Conservation (phyloP, 2,329 filamentous ascomycete genomes). For the Ilyonectria mors-panacis region DNA sequence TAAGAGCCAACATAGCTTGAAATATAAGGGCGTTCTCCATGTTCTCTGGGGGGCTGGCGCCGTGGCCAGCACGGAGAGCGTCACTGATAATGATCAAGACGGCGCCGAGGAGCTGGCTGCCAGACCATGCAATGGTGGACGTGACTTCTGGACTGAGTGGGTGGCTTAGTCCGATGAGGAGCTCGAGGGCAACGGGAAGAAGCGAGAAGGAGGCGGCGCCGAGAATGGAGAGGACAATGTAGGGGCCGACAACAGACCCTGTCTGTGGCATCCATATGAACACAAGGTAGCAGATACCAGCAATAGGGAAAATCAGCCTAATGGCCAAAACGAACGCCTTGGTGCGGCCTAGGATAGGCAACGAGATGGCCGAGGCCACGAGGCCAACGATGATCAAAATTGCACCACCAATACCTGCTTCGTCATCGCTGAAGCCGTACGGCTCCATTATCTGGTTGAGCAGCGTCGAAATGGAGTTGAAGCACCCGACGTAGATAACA, state of each 20-base stretch:
- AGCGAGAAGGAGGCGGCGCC: slow-evolving; percentile 86
- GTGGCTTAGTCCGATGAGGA: slow-evolving; percentile 87
- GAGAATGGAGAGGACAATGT: slow-evolving; percentile 81
- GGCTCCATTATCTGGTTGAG: slow-evolving; percentile 92
- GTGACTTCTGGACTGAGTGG: slow-evolving; percentile 90
- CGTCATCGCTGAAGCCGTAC: slow-evolving; percentile 84
- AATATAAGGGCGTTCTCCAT: slow-evolving; percentile 85
- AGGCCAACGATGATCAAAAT: slow-evolving; percentile 92
- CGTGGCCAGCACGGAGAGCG: slow-evolving; percentile 72
- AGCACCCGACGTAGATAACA: slow-evolving; percentile 87
- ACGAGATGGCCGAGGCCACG: slow-evolving; percentile 79
- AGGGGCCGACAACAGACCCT: slow-evolving; percentile 74
- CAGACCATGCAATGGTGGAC: slow-evolving; percentile 85
- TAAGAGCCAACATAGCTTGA: slow-evolving; percentile 78
- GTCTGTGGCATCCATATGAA: slow-evolving; percentile 84
- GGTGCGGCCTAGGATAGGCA: slow-evolving; percentile 86
- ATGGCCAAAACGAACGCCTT: slow-evolving; percentile 83
- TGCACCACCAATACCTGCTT: slow-evolving; percentile 91
- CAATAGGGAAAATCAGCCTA: slow-evolving; percentile 80
- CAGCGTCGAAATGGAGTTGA: slow-evolving; percentile 91
- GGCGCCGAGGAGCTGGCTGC: slow-evolving; percentile 87
- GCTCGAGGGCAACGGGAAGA: slow-evolving; percentile 88
- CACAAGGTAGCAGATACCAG: slow-evolving; percentile 79
- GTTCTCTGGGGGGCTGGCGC: slow-evolving; percentile 74
- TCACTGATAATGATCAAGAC: slow-evolving; percentile 88